Base-by-base conservation (phyloP, 106 monocot species). In the Dendrobium nobile region DNA sequence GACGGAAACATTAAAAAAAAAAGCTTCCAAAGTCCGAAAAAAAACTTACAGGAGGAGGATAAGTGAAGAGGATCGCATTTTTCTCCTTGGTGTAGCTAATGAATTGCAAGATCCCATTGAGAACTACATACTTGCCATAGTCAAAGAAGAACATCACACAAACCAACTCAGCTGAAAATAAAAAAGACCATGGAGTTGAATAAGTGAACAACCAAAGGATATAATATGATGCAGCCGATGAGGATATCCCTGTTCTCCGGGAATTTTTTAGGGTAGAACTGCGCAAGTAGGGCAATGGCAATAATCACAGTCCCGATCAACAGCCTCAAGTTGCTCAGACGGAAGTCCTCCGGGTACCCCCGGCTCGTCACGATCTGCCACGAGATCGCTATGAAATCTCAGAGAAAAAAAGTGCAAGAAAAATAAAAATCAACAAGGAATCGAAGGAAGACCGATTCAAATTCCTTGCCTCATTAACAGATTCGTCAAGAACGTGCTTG, bases 211-310 rank as follows among this genome's bases (percentile, higher is more conserved):
- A 45, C 65, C 24, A 77, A 86, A 97, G 93, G 98, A 98, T 98
- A 98, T 98, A 83, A 91, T 79, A 73, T 84, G 72, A 99, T 99
- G 91, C 99, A 99, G 47, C 48, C 79, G 51, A 99, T 54, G 51
- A 99, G 91, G 64, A 99, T 84, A 54, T 99, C 82, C 68, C 87
- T 82, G 77, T 99, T 99, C 82, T 95, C 86, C 19, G 99, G 99
- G 78, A 99, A 99, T 82, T 99, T 99, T 86, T 93, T 95, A 9
- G 86, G 89, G 84, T 95, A 95, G 82, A 99, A 99, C 87, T 99
- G 99, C 19, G 99, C 95, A 67, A 93, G 72, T 24, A 95, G 87
- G 1, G 93, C 99, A 73, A 93, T 82, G 77, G 73, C 88, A 16
- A 99, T 95, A 79, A 95, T 87, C 40, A 90, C 75, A 15, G 87